A percentile compares a stretch with the other conserved stretches of the same genome.
phyloP scores from a whole-genome alignment of 768 basidiomycete genomes.

The Trametes maxima region DNA sequence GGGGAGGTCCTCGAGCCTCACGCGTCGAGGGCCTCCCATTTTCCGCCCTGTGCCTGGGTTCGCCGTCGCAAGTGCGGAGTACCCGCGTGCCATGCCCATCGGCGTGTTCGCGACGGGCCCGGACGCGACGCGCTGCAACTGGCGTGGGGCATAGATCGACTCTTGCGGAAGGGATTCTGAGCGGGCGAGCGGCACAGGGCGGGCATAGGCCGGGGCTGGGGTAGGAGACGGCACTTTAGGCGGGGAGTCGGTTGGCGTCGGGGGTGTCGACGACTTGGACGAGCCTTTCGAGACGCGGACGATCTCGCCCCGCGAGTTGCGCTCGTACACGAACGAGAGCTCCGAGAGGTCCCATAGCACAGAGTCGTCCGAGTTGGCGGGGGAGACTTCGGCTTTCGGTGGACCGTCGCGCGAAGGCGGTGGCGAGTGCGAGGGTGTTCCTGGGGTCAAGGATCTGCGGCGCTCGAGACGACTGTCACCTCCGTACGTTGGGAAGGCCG shows the following conservation, averaged over 20 bases:
- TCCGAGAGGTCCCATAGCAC: conserved; percentile 50
- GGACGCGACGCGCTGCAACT: conserved; percentile 69
- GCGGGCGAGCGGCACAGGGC: conserved; percentile 59
- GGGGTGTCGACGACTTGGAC: conserved; percentile 46
- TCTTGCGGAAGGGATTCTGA: conserved; percentile 61
- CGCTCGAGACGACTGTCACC: conserved; percentile 9
- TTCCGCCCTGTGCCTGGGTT: conserved; percentile 28
- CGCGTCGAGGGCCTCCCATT: conserved; percentile 30
- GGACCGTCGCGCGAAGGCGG: conserved; percentile 16
- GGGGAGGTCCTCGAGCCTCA: conserved; percentile 28
- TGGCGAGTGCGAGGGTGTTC: conserved; percentile 20
- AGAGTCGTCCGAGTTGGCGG: conserved; percentile 55
- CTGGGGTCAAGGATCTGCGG: conserved; percentile 18
- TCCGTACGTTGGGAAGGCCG: conserved; percentile 11
- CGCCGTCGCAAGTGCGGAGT: conserved; percentile 21
- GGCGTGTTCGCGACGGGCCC: conserved; percentile 46
- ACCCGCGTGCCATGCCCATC: conserved; percentile 36
- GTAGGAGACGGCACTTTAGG: conserved; percentile 39
- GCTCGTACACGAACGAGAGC: conserved; percentile 67
- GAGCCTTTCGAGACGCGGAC: conserved; percentile 60
- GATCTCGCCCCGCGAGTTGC: conserved; percentile 55
- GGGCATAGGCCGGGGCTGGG: conserved; percentile 35
- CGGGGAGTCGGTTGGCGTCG: conserved; percentile 42
- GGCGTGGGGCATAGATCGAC: conserved; percentile 43
- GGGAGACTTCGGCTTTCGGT: conserved; percentile 14